Conservation (phyloP, 2,329 filamentous ascomycete genomes). For the Monosporascus ibericus region DNA sequence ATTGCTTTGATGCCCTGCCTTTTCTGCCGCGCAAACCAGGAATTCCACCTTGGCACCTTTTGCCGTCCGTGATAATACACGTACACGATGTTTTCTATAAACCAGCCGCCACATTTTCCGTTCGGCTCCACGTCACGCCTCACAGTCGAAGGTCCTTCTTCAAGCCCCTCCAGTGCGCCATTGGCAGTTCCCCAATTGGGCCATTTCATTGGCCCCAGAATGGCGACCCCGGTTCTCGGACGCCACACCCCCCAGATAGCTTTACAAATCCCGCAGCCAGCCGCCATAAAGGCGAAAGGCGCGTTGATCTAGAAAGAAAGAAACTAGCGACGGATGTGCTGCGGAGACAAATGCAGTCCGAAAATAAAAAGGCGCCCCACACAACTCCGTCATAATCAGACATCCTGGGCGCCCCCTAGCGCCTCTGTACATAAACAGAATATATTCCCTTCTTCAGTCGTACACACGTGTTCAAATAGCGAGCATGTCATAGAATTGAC, state of each 20-base stretch:
- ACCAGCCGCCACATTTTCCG: too few species aligned
- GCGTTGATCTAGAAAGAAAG: background rate
- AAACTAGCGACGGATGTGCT: background rate
- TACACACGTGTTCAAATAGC: slow-evolving; percentile 1
- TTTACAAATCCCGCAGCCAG: background rate
- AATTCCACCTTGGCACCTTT: too few species aligned
- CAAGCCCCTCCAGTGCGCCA: too few species aligned
- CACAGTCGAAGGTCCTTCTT: too few species aligned
- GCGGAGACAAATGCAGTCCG: background rate
- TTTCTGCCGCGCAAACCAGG: too few species aligned
- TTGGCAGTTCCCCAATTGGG: too few species aligned
- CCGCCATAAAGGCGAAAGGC: background rate
- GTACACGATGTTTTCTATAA: too few species aligned
- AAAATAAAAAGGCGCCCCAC: background rate
- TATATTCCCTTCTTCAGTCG: background rate
- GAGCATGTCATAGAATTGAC: background rate
- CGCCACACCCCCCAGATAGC: background rate
- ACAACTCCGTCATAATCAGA: background rate
- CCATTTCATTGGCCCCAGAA: too few species aligned
- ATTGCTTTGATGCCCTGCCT: too few species aligned
- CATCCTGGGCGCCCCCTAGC: background rate
- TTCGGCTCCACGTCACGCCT: too few species aligned
- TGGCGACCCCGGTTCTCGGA: background rate
- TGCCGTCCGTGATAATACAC: too few species aligned
- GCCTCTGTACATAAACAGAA: background rate